phyloP scores from a whole-genome alignment of 768 basidiomycete genomes.

The Termitomyces eurrhizus region DNA sequence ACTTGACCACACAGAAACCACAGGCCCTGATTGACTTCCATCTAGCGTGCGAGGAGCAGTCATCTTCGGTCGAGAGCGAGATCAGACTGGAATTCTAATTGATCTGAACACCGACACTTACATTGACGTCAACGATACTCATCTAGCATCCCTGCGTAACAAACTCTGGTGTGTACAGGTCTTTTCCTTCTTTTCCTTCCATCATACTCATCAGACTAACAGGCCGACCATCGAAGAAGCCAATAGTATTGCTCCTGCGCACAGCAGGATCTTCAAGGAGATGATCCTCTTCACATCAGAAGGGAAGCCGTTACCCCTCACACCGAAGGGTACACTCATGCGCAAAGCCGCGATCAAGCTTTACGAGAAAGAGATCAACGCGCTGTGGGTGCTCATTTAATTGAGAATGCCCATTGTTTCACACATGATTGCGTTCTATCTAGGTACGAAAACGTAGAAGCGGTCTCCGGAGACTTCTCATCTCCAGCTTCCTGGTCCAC shows the following conservation, averaged over 20 bases:
- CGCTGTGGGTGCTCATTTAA: slow-evolving; percentile 22
- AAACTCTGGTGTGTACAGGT: slow-evolving; percentile 23
- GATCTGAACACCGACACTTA: slow-evolving; percentile 14
- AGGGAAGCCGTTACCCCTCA: slow-evolving; percentile 37
- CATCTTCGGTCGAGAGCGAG: slow-evolving; percentile 34
- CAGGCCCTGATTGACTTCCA: no score
- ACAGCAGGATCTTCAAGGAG: slow-evolving; percentile 44
- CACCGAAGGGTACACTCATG: slow-evolving; percentile 42
- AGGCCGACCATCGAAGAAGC: slow-evolving; percentile 39
- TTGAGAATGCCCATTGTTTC: not conserved
- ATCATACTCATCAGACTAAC: not conserved
- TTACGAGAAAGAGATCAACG: slow-evolving; percentile 39
- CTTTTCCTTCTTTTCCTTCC: not conserved
- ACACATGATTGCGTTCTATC: not conserved
- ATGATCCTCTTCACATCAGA: slow-evolving; percentile 43
- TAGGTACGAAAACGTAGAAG: slow-evolving; percentile 7
- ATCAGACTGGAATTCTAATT: slow-evolving; percentile 23
- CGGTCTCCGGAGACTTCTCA: not conserved
- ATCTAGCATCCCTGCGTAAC: slow-evolving; percentile 26
- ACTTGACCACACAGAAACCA: not conserved
- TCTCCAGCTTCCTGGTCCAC: not conserved
- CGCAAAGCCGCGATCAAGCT: slow-evolving; percentile 33
- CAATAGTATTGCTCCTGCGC: slow-evolving; percentile 34
- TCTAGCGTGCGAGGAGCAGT: slow-evolving; percentile 19
- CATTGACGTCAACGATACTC: slow-evolving; percentile 18